phyloP scores from a whole-genome alignment of 495 filamentous ascomycete genomes.

The Penicillium alfredii region DNA sequence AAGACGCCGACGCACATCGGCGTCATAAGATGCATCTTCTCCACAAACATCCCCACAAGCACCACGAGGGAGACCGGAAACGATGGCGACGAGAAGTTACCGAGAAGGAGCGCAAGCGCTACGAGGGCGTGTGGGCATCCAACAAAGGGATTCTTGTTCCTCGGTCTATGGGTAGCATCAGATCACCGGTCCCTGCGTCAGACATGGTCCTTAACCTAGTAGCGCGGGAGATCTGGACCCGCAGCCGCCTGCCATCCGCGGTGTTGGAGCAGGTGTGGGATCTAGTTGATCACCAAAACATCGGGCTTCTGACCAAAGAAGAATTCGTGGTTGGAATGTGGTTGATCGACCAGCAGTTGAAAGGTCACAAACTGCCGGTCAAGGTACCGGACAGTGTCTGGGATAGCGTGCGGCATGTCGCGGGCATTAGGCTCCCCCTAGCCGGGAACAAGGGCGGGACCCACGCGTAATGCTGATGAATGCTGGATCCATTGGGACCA shows the following conservation, averaged over 20 bases:
- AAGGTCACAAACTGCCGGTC: slow-evolving; percentile 79
- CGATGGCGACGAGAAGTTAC: slow-evolving; percentile 79
- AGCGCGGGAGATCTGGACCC: slow-evolving; percentile 78
- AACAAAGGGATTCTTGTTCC: slow-evolving; percentile 66
- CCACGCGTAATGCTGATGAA: too few species aligned
- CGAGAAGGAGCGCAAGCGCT: slow-evolving; percentile 74
- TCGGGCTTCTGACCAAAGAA: slow-evolving; percentile 59
- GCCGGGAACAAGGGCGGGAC: slow-evolving; percentile 8
- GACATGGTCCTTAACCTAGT: slow-evolving; percentile 72
- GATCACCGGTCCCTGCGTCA: too few species aligned
- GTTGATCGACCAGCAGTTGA: slow-evolving; percentile 85
- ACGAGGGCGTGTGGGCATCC: slow-evolving; percentile 95
- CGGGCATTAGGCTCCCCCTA: slow-evolving; percentile 32
- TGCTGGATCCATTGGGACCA: too few species aligned
- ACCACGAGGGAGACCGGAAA: slow-evolving; percentile 79
- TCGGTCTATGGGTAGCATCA: slow-evolving; percentile 6
- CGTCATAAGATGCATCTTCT: slow-evolving; percentile 46
- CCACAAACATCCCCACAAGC: slow-evolving; percentile 72
- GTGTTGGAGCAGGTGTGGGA: slow-evolving; percentile 79
- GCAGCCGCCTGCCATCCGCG: slow-evolving; percentile 62
- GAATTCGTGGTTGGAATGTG: slow-evolving; percentile 96
- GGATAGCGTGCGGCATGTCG: slow-evolving; percentile 65
- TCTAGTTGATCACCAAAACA: slow-evolving; percentile 62
- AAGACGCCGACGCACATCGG: slow-evolving; percentile 50
- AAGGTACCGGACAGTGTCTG: slow-evolving; percentile 79